phyloP scores from a whole-genome alignment of 352 stramenopile species.

The Peronospora farinosa region DNA sequence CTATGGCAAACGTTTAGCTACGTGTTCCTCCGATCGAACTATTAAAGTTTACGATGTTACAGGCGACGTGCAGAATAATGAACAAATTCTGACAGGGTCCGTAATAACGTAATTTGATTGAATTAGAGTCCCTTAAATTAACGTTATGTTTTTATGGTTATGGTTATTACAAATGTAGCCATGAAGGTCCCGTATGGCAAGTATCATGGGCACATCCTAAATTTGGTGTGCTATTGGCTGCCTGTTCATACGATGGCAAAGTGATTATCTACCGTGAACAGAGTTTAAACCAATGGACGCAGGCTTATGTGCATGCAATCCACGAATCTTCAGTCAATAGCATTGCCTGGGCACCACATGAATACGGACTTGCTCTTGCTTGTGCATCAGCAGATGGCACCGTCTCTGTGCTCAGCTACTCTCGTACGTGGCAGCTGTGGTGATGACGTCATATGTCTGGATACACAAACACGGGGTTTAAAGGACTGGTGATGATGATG shows the following conservation, averaged over 20 bases:
- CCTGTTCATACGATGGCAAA: constrained; percentile 96
- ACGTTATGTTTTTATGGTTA: too few relatives aligned
- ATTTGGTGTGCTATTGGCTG: constrained; percentile 93
- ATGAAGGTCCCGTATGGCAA: constrained; percentile 97
- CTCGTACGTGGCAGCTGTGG: constrained; percentile 33
- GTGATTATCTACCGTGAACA: constrained; percentile 96
- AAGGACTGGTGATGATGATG: background rate
- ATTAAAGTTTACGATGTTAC: constrained; percentile 97
- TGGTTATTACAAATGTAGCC: constrained; percentile 32
- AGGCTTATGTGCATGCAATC: constrained; percentile 88
- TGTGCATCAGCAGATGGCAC: constrained; percentile 93
- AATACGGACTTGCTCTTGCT: constrained; percentile 92
- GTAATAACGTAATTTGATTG: background rate
- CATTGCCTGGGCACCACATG: constrained; percentile 94
- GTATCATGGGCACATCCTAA: constrained; percentile 98
- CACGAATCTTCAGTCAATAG: constrained; percentile 91
- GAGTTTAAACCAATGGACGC: constrained; percentile 89
- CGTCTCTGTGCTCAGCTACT: constrained; percentile 87
- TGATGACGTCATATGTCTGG: background rate
- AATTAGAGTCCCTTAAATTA: too few relatives aligned
- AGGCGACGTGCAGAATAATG: constrained; percentile 86
- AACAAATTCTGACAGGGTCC: constrained; percentile 81
- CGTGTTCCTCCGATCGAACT: constrained; percentile 95
- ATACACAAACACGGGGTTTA: background rate
- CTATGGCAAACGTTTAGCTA: constrained; percentile 98